Percentiles rank a stretch among this genome's conserved stretches.
These are phyloP conservation scores for Mesembryanthemum crystallinum DNA, from an alignment of 148 eudicot species.

Conservation along the genomic window DNA sequence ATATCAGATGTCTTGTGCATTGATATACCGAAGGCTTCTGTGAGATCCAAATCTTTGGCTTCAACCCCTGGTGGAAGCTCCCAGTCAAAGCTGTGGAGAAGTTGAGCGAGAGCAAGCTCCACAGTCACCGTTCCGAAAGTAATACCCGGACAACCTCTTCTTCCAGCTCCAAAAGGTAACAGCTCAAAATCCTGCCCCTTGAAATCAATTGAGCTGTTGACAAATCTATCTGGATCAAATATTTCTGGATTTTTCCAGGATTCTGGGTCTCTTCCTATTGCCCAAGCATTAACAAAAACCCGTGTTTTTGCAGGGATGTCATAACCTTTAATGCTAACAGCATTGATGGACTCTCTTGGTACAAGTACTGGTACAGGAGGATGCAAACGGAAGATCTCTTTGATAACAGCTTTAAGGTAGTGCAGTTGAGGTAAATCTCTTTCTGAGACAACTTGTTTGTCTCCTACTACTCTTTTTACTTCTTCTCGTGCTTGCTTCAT, in stretches of 20 bases:
- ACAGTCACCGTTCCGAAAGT: conserved; percentile 38
- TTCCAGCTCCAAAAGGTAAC: conserved; percentile 66
- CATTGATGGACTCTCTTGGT: conserved; percentile 55
- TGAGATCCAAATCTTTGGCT: conserved; percentile 48
- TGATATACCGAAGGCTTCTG: conserved; percentile 52
- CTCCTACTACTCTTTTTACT: conserved; percentile 34
- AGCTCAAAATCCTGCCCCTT: conserved; percentile 63
- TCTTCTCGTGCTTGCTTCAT: conserved; percentile 53
- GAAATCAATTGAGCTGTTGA: conserved; percentile 40
- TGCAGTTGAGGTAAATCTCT: conserved; percentile 40
- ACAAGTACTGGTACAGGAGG: conserved; percentile 55
- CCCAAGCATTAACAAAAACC: conserved; percentile 51
- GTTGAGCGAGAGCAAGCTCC: conserved; percentile 59
- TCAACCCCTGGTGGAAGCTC: conserved; percentile 42
- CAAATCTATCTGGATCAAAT: conserved; percentile 53
- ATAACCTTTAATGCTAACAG: conserved; percentile 37
- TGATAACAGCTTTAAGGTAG: conserved; percentile 50
- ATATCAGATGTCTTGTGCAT: conserved; percentile 47
- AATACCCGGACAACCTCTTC: conserved; percentile 62
- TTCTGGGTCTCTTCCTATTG: conserved; percentile 55
- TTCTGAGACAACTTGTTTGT: conserved; percentile 34
- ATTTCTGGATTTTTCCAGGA: conserved; percentile 50
- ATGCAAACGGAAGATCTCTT: conserved; percentile 53
- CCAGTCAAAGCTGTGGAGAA: conserved; percentile 61
- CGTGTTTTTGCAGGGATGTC: conserved; percentile 44